Base-by-base conservation (phyloP, 75 land plant species). In the Azolla pinnata region DNA sequence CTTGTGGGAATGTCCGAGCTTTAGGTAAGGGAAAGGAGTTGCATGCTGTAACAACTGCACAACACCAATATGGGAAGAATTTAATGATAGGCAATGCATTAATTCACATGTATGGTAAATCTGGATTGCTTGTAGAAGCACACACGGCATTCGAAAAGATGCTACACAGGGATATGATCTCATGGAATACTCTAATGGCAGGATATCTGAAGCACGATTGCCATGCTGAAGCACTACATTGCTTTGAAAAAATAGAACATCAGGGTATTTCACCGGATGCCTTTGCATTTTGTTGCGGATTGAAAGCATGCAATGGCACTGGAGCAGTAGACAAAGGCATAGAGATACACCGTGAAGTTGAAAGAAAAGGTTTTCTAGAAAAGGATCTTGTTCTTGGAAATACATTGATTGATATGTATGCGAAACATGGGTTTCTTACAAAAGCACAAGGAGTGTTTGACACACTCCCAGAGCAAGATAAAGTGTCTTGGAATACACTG, bases 81-180 rank as follows among this genome's bases (percentile, higher is more conserved):
- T 68, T 79, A 47, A 66, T 69, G 29, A 56, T 79, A 3, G 55
- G 56, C 59, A 81, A 81, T 24, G 81, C 73, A 7, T 40, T 83
- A 0, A 63, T 83, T 4, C 74, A 83, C 58, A 83, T 83, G 86
- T 83, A 79, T 70, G 70, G 71, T 9, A 83, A 79, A 38, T 76
- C 74, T 59, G 76, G 79, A 19, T 66, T 65, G 42, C 55, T 79
- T 28, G 34, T 50, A 12, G 44, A 67, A 24, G 82, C 86, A 25
- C 50, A 75, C 25, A 51, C 55, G 9, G 16, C 76, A 18, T 83
- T 83, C 62, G n/a, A 64, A 60, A 64, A 79, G 27, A 56, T 70
- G 12, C 21, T 17, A n/a, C 56, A 54, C 18, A 57, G 57, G n/a
- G 34, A 44, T 4, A 45, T 71, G 10, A 67, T 66, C 0, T 66